These are phyloP conservation scores for Carallia pectinifolia DNA, from an alignment of 345 rosid species.

Conservation along the genomic window DNA sequence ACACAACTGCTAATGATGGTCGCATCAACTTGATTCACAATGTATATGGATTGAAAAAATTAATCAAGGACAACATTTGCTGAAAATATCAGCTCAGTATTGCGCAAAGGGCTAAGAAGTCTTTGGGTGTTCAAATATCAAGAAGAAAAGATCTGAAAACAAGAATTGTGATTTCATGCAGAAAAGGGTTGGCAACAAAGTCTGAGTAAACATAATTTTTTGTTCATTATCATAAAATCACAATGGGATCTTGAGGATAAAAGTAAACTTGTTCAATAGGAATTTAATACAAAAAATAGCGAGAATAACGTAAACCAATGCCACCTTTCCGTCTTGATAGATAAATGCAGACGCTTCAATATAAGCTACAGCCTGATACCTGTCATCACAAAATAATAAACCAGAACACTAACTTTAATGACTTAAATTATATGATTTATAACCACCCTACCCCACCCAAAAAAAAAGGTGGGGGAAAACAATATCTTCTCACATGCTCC, in stretches of 20 bases:
- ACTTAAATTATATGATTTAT: background rate
- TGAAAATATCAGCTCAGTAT: no score
- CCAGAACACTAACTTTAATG: conserved; percentile 1
- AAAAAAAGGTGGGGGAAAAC: no score
- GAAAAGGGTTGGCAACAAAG: background rate
- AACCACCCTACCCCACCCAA: background rate
- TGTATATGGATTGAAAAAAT: no score
- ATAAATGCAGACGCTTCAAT: conserved; percentile 95
- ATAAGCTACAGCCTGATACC: conserved; percentile 96
- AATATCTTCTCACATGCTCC: no score
- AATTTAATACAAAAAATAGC: background rate
- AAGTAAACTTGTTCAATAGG: background rate
- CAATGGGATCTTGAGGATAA: background rate
- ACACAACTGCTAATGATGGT: background rate
- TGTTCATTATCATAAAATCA: background rate
- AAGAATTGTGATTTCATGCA: background rate
- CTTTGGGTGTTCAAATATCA: no score
- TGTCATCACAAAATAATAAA: conserved; percentile 32
- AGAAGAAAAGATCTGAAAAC: no score
- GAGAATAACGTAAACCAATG: background rate
- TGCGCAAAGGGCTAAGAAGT: no score
- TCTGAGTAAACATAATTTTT: no score
- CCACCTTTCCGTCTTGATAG: conserved; percentile 95
- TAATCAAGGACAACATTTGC: no score
- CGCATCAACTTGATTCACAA: no score